These are phyloP conservation scores for Teratosphaeria viscida DNA, from an alignment of 2,329 filamentous ascomycete species.

Conservation along the genomic window DNA sequence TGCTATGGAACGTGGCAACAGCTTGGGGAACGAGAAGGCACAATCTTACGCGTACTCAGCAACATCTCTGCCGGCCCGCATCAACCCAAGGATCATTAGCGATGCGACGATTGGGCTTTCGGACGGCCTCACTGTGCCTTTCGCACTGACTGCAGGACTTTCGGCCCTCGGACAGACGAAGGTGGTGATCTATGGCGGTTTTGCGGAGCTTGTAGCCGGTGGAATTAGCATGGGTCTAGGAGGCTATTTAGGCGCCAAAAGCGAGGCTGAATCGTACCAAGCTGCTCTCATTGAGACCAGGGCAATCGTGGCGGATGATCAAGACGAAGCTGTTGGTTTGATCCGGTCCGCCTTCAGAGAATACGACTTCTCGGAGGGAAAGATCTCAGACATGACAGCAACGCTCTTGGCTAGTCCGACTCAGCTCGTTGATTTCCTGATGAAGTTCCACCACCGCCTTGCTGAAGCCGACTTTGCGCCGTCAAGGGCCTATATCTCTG, in stretches of 20 bases:
- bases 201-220: slow-evolving; percentile 32
- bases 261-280: slow-evolving; percentile 41
- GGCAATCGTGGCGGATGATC: slow-evolving; percentile 29
- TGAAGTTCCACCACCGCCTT: slow-evolving; percentile 39
- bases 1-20: neutral
- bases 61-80: slow-evolving; percentile 4
- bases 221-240: slow-evolving; percentile 34
- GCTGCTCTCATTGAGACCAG: slow-evolving; percentile 35
- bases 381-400: slow-evolving; percentile 13
- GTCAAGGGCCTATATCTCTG: slow-evolving; percentile 40
- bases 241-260: slow-evolving; percentile 37
- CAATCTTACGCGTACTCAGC: neutral
- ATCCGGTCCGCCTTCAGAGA: slow-evolving; percentile 32
- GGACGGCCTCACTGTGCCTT: slow-evolving; percentile 35
- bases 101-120: slow-evolving; percentile 34
- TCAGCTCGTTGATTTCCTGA: slow-evolving; percentile 36
- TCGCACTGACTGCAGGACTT: slow-evolving; percentile 33
- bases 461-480: slow-evolving; percentile 32
- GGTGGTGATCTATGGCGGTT: slow-evolving; percentile 31
- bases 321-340: slow-evolving; percentile 28
- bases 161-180: slow-evolving; percentile 29
- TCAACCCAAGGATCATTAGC: slow-evolving; percentile 34
- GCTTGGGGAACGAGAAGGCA: slow-evolving; percentile 4
- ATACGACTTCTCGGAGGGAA: slow-evolving; percentile 30
- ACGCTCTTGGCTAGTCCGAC: slow-evolving; percentile 14